phyloP scores from a whole-genome alignment of 176 grass and related monocot genomes.

The Panicum miliaceum region DNA sequence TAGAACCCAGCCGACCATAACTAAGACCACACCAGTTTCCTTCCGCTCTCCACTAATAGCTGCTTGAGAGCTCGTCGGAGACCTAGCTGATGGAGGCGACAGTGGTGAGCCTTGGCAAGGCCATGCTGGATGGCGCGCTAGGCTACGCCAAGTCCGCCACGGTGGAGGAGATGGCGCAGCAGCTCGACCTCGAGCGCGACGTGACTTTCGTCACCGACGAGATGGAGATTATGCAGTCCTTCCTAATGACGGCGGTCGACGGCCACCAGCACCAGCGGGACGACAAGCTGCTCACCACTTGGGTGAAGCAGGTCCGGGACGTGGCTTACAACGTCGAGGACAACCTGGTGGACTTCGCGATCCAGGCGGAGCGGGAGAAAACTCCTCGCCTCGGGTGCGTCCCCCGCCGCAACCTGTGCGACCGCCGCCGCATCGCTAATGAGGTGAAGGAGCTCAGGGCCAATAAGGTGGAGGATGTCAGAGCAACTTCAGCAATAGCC shows the following conservation, averaged over 20 bases:
- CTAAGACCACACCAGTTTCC: no score
- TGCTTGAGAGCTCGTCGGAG: no score
- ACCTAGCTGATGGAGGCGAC: conserved; percentile 18
- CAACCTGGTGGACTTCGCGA: neutral
- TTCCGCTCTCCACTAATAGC: no score
- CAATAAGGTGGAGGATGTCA: conserved; percentile 38
- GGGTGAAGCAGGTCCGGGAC: conserved; percentile 41
- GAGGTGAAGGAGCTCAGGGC: conserved; percentile 22
- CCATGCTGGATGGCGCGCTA: no score
- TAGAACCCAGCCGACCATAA: no score
- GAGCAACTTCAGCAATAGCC: no score
- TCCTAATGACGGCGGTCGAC: neutral
- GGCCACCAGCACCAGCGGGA: no score
- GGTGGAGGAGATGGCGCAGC: conserved; percentile 21
- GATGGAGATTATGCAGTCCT: conserved; percentile 43
- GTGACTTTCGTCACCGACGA: conserved; percentile 37
- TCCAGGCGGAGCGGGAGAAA: neutral
- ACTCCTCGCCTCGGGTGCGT: neutral
- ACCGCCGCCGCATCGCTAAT: neutral
- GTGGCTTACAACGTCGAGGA: conserved; percentile 48
- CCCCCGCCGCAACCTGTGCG: no score
- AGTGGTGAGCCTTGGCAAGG: neutral
- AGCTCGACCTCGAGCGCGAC: conserved; percentile 14
- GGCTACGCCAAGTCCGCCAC: neutral
- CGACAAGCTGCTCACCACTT: neutral